Evolutionary conservation across 495 filamentous ascomycete species (phyloP).

Genomic region (Penicillium cinerascens): DNA sequence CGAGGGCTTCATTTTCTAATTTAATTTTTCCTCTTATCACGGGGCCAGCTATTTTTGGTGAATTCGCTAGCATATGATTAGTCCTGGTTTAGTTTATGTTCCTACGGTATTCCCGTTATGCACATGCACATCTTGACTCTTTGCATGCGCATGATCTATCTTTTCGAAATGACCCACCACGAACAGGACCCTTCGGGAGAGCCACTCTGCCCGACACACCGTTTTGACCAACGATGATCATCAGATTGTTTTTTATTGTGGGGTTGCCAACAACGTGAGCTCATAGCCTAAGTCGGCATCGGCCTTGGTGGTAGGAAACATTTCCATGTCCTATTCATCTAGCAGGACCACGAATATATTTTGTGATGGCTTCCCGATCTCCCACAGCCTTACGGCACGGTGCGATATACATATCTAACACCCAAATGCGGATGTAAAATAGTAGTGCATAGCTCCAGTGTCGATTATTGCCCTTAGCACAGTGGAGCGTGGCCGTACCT

Average conservation of each 20-base stretch:
- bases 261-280: too few species aligned
- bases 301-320: too few species aligned
- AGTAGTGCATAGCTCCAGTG: neutral
- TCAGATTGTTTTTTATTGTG: too few species aligned
- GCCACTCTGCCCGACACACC: too few species aligned
- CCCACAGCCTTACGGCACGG: too few species aligned
- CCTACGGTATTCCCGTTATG: neutral
- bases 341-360: too few species aligned
- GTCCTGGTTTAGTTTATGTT: neutral
- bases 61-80: neutral
- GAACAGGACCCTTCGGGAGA: too few species aligned
- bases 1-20: conserved; percentile 8
- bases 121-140: neutral
- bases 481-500: neutral
- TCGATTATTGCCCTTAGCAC: neutral
- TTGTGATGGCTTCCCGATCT: too few species aligned
- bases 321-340: too few species aligned
- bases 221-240: too few species aligned
- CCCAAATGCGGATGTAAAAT: neutral
- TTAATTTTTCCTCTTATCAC: conserved; percentile 7
- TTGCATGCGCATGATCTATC: neutral
- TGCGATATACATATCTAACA: neutral
- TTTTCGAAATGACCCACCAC: too few species aligned
- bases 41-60: conserved; percentile 6
- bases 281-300: too few species aligned